Percentiles rank a stretch among this genome's conserved stretches.
Conservation (phyloP, 1,284 basidiomycete species). For the Spongispora temasekensis region DNA sequence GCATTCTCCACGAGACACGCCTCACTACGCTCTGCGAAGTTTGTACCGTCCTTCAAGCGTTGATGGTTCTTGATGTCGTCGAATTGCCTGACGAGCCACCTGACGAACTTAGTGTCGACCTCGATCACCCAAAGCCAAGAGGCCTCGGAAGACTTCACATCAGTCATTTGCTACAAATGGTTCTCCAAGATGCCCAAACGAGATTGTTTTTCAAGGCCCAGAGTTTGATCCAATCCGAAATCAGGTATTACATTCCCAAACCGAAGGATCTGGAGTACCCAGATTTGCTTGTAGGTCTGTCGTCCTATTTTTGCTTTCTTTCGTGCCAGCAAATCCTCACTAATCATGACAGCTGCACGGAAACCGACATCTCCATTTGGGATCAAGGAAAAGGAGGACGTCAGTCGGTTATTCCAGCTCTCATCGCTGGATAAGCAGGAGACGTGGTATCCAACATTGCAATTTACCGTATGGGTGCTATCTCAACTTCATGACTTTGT, state of each 20-base stretch:
- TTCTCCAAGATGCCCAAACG: constrained; percentile 93
- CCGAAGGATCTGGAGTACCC: constrained; percentile 84
- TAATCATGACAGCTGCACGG: constrained; percentile 41
- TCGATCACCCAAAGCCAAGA: constrained; percentile 37
- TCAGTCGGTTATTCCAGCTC: constrained; percentile 66
- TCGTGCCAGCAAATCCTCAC: constrained; percentile 5
- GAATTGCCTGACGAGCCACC: constrained; percentile 35
- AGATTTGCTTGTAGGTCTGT: constrained; percentile 67
- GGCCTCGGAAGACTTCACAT: constrained; percentile 63
- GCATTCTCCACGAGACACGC: constrained; percentile 88
- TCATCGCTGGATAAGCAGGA: constrained; percentile 75
- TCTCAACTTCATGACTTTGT: constrained; percentile 88
- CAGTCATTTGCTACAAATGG: constrained; percentile 79
- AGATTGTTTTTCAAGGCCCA: constrained; percentile 93
- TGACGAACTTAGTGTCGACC: constrained; percentile 45
- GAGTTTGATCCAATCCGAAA: constrained; percentile 84
- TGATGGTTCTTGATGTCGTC: constrained; percentile 86
- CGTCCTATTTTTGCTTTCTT: background rate
- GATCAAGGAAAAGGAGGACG: constrained; percentile 63
- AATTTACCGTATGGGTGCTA: constrained; percentile 85
- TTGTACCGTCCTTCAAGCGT: constrained; percentile 89
- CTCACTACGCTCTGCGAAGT: constrained; percentile 88
- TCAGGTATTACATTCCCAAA: constrained; percentile 78
- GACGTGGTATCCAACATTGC: constrained; percentile 87
- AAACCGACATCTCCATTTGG: constrained; percentile 45